Evolutionary conservation across 352 stramenopile genomes (phyloP), one percentile per base, ranked within the genome.

Genomic region (Saprolegnia parasitica): DNA sequence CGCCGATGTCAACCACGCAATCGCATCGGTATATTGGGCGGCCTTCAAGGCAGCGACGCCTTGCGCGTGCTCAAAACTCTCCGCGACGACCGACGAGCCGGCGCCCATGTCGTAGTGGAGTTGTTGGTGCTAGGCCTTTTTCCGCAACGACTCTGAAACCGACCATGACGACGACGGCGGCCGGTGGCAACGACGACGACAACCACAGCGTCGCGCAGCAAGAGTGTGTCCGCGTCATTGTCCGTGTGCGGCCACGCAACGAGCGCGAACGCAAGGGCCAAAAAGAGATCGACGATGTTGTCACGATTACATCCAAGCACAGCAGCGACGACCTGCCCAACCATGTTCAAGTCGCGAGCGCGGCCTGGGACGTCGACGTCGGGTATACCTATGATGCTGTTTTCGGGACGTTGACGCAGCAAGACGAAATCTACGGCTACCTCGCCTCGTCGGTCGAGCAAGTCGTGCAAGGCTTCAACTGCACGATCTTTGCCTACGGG

Each of bases 401-500:
- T 15, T 89, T 97, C 49, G 78, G 71, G 3, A 75, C 81, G 10
- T 73, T 73, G 5, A 71, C 81, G 6, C 76, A 72, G 13, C 90
- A 97, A 71, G 67, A 77, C 23, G 80, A 90, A 45, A 76, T 96
- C 6, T 97, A 95, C 58, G 71, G 78, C 11, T 89, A 93, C 50
- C 62, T 90, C 0, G 77, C 79, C 18, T 82, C 88, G 37, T 77
- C 79, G 3, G 81, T 96, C 37, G 79, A 89, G 50, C 81, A 91
- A 64, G 81, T 96, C 8, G 79, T 90, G 1, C 81, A 93, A 71
- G 89, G 89, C 37, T 92, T 91, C 74, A 96, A 97, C 78, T 93
- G 86, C 74, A 96, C 86, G 15, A 91, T 97, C 45, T 96, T 97
- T 73, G 89, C 90, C 2, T 97, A 97, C 67, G 90, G 90, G 4